phyloP scores from a whole-genome alignment of 73 alveolate genomes.

The Tetrahymena elliotti region DNA sequence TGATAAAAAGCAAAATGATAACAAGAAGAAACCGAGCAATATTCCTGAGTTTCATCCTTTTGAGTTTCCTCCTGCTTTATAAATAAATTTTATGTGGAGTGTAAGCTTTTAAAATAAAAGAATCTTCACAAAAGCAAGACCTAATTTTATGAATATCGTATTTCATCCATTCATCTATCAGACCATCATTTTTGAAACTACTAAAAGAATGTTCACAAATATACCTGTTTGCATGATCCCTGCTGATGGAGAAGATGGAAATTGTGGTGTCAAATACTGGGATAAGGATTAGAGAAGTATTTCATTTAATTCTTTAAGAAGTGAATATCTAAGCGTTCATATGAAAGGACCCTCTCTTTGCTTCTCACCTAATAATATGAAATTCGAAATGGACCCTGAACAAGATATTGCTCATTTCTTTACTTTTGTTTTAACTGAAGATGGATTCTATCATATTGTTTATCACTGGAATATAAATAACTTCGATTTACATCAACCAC shows the following conservation, averaged over 20 bases:
- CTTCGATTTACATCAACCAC: constrained; percentile 21
- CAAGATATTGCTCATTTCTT: constrained; percentile 44
- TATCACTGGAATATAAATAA: constrained; percentile 43
- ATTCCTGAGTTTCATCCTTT: not conserved
- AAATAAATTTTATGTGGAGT: not conserved
- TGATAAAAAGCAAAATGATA: not conserved
- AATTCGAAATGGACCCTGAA: constrained; percentile 31
- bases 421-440: constrained; percentile 29
- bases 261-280: not conserved
- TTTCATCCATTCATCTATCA: not conserved
- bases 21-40: not conserved
- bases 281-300: constrained; percentile 45
- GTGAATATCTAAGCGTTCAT: constrained; percentile 47
- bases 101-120: not conserved
- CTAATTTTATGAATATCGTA: not conserved
- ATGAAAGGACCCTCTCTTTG: constrained; percentile 45
- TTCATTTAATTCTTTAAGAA: constrained; percentile 44
- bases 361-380: constrained; percentile 53
- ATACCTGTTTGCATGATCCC: constrained; percentile 41
- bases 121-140: not conserved
- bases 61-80: not conserved
- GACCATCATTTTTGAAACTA: not conserved
- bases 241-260: constrained; percentile 8
- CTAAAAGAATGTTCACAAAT: constrained; percentile 39
- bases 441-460: constrained; percentile 46